phyloP scores from a whole-genome alignment of 768 basidiomycete species.

The Leccinum sublutescens region DNA sequence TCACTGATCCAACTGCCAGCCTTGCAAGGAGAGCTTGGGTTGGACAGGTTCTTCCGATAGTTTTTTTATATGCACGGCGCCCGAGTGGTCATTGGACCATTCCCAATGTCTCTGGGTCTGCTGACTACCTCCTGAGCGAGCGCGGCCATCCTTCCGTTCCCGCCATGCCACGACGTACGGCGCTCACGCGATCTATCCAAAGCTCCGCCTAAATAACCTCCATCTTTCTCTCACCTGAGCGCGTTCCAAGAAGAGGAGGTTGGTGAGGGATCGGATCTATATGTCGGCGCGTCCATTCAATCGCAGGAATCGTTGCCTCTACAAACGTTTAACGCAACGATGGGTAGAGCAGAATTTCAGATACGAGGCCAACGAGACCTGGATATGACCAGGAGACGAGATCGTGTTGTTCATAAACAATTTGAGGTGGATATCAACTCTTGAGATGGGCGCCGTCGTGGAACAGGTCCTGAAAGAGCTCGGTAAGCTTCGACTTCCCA shows the following conservation, averaged over 20 bases:
- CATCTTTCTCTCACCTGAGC: too few relatives aligned
- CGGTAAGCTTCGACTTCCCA: slow-evolving; percentile 31
- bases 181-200: too few relatives aligned
- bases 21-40: too few relatives aligned
- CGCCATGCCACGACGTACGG: too few relatives aligned
- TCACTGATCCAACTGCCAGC: too few relatives aligned
- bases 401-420: slow-evolving; percentile 53
- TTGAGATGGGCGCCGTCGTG: slow-evolving; percentile 53
- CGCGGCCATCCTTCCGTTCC: too few relatives aligned
- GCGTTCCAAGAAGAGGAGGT: slow-evolving; percentile 2
- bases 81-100: too few relatives aligned
- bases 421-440: slow-evolving; percentile 48
- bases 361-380: slow-evolving; percentile 4
- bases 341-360: slow-evolving; percentile 1
- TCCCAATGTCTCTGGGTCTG: too few relatives aligned
- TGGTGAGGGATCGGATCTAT: slow-evolving; percentile 11
- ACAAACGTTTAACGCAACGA: neutral
- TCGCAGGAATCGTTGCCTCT: neutral
- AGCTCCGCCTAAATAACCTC: too few relatives aligned
- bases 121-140: too few relatives aligned
- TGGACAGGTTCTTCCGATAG: too few relatives aligned
- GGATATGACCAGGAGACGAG: slow-evolving; percentile 27
- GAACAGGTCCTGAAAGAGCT: slow-evolving; percentile 43
- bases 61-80: too few relatives aligned
- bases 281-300: slow-evolving; percentile 1